phyloP scores from a whole-genome alignment of 371 early-diverging fungal genomes.

The Mortierella sp. region DNA sequence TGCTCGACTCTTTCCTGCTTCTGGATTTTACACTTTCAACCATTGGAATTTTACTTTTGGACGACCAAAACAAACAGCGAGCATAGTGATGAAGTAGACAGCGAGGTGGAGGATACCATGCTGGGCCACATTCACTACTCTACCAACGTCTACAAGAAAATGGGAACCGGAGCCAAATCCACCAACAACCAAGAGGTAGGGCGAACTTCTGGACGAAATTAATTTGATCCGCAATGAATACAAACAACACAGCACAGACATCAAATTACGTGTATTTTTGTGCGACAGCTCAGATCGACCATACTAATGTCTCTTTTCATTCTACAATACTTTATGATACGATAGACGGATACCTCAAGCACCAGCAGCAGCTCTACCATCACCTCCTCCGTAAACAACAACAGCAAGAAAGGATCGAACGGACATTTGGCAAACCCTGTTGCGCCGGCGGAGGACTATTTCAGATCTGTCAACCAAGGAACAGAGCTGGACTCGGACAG shows the following conservation, averaged over 20 bases:
- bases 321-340: neutral
- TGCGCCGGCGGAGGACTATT: slow-evolving; percentile 28
- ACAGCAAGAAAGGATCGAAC: neutral
- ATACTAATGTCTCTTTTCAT: neutral
- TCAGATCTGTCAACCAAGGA: slow-evolving; percentile 22
- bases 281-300: neutral
- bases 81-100: slow-evolving; percentile 36
- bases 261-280: too few relatives aligned
- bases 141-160: slow-evolving; percentile 35
- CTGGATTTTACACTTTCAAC: neutral
- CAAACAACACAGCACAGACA: too few relatives aligned
- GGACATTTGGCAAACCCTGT: slow-evolving; percentile 11
- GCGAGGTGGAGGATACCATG: slow-evolving; percentile 50
- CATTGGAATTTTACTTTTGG: neutral
- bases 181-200: neutral
- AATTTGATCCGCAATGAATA: neutral
- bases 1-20: neutral
- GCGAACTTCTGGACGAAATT: too few relatives aligned
- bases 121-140: slow-evolving; percentile 50
- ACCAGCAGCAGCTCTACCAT: neutral
- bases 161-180: slow-evolving; percentile 12
- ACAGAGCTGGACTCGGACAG: slow-evolving; percentile 19
- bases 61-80: slow-evolving; percentile 7
- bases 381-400: neutral
- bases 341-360: neutral